Conservation (phyloP, 1,284 basidiomycete genomes). For the Marasmius fiardii region DNA sequence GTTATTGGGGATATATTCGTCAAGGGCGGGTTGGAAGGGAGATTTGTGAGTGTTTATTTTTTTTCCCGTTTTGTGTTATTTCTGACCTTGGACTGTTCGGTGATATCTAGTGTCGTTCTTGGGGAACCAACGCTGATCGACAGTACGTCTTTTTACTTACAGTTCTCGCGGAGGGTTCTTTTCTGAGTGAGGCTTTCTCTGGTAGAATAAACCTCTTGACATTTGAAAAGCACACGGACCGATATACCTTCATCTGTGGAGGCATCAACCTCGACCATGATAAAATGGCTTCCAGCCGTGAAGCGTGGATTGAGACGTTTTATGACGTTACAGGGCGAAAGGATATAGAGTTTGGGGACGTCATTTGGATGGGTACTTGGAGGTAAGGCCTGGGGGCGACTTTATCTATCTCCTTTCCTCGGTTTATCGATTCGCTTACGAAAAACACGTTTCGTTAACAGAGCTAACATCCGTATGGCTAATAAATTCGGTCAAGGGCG, state of each 20-base stretch:
- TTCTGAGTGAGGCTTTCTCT: too few relatives aligned
- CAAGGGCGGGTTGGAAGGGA: not conserved
- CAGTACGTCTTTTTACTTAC: too few relatives aligned
- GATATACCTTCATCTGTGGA: not conserved
- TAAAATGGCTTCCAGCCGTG: conserved; percentile 25
- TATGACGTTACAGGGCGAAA: conserved; percentile 25
- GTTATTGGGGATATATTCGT: conserved; percentile 23
- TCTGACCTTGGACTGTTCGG: too few relatives aligned
- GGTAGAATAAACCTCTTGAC: too few relatives aligned
- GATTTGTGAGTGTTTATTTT: not conserved
- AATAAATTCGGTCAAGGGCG: not conserved
- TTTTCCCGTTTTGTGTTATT: not conserved
- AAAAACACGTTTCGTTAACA: not conserved
- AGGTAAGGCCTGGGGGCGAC: conserved; percentile 1
- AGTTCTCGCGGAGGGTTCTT: too few relatives aligned
- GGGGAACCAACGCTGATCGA: not conserved
- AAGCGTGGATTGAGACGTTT: conserved; percentile 27
- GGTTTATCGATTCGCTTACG: not conserved
- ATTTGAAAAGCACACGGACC: too few relatives aligned
- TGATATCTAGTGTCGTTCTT: not conserved
- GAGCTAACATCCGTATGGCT: conserved; percentile 12
- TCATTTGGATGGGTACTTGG: conserved; percentile 2
- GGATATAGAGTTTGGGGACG: conserved; percentile 13
- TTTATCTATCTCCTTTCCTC: not conserved
- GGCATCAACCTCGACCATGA: conserved; percentile 21